Evolutionary conservation across 257 asterid species (phyloP).

Genomic region (Solanum sitiens): DNA sequence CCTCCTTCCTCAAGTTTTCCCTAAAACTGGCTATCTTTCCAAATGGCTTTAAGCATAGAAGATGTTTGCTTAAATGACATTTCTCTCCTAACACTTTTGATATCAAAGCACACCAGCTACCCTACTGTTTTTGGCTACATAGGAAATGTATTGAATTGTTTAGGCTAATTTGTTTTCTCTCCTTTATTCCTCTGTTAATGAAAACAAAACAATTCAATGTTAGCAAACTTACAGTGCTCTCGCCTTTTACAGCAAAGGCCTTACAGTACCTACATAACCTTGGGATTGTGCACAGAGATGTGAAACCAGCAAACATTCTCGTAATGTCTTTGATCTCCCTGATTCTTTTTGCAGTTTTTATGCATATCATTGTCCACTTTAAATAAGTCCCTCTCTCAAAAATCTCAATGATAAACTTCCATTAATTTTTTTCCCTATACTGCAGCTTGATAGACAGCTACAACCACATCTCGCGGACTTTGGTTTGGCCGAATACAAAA

Average conservation of each 20-base stretch:
- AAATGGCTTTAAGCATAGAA: not conserved
- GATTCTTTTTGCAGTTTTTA: not conserved
- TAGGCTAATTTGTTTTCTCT: not conserved
- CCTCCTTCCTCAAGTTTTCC: not conserved
- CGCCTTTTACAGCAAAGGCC: conserved; percentile 73
- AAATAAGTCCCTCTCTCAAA: conserved; percentile 2
- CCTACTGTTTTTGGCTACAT: not conserved
- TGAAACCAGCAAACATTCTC: conserved; percentile 95
- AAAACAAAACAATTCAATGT: not conserved
- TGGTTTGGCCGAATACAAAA: conserved; percentile 80
- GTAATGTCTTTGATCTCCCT: conserved; percentile 42
- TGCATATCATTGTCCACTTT: not conserved
- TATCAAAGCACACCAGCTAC: not conserved
- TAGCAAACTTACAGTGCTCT: conserved; percentile 10
- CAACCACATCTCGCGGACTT: conserved; percentile 78
- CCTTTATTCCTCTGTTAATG: not conserved
- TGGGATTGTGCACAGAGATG: conserved; percentile 96
- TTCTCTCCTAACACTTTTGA: not conserved
- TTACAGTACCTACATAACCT: conserved; percentile 78
- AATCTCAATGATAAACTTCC: not conserved
- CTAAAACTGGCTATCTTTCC: not conserved
- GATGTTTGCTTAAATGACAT: not conserved
- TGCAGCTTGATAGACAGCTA: conserved; percentile 65
- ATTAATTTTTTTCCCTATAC: not conserved
- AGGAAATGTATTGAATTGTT: not conserved